phyloP scores from a whole-genome alignment of 495 filamentous ascomycete genomes.

The Penicillium canescens region DNA sequence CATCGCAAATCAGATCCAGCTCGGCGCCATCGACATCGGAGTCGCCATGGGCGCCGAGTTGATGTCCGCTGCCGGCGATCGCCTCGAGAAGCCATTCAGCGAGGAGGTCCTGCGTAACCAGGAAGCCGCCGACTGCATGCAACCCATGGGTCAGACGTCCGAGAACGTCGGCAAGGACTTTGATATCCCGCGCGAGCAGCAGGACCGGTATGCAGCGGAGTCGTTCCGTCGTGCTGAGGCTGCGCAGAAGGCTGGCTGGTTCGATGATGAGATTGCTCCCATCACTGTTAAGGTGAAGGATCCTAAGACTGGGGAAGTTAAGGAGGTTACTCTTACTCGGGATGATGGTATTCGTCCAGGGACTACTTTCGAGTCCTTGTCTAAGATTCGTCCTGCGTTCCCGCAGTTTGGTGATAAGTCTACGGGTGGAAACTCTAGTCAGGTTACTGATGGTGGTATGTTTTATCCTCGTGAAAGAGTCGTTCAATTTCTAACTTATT shows the following conservation, averaged over 20 bases:
- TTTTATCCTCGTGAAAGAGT: neutral
- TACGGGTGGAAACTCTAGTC: conserved; percentile 93
- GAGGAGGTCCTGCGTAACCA: conserved; percentile 72
- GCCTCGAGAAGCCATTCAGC: conserved; percentile 71
- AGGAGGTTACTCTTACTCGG: conserved; percentile 72
- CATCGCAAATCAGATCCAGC: conserved; percentile 83
- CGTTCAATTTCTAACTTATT: conserved; percentile 9
- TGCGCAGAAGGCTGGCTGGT: conserved; percentile 91
- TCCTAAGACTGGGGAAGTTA: conserved; percentile 73
- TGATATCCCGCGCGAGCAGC: conserved; percentile 71
- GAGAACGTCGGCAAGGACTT: conserved; percentile 97
- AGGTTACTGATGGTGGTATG: conserved; percentile 86
- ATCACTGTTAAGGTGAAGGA: conserved; percentile 81
- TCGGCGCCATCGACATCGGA: conserved; percentile 81
- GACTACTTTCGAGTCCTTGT: conserved; percentile 78
- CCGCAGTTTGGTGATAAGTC: conserved; percentile 82
- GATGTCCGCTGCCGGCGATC: conserved; percentile 75
- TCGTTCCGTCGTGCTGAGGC: conserved; percentile 81
- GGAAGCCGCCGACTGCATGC: conserved; percentile 82
- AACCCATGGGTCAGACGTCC: conserved; percentile 96
- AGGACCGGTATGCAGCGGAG: conserved; percentile 86
- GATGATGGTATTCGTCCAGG: conserved; percentile 91
- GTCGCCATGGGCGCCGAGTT: conserved; percentile 85
- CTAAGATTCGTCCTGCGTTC: conserved; percentile 90
- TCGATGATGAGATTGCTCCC: conserved; percentile 92